Conservation (phyloP, 768 basidiomycete species). For the Russula griseocarnosa region DNA sequence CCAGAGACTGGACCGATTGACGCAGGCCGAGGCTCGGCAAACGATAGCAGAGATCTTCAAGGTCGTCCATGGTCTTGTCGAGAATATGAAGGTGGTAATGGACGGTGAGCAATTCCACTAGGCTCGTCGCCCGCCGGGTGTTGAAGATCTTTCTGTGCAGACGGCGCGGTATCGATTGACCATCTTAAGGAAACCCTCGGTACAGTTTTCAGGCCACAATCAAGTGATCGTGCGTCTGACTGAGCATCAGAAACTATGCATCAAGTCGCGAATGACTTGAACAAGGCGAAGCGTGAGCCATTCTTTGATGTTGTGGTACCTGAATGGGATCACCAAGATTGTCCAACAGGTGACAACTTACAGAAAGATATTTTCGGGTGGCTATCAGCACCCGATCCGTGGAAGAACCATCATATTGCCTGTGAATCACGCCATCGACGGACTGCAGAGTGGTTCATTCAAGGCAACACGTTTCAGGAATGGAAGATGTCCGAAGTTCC, state of each 20-base stretch:
- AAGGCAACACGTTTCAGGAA: neutral
- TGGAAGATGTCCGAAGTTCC: neutral
- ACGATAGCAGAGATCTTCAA: neutral
- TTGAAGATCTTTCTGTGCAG: neutral
- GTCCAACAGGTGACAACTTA: neutral
- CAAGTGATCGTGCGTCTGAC: neutral
- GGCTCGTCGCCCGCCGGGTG: neutral
- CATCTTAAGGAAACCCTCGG: neutral
- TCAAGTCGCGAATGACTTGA: neutral
- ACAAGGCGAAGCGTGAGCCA: neutral
- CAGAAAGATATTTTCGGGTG: neutral
- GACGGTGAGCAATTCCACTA: neutral
- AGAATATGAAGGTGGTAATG: neutral
- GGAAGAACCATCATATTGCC: neutral
- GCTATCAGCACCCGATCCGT: neutral
- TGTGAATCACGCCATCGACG: neutral
- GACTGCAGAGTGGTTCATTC: neutral
- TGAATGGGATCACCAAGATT: neutral
- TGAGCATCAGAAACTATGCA: neutral
- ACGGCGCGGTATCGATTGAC: neutral
- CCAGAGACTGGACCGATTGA: neutral
- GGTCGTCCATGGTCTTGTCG: neutral
- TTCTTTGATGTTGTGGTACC: neutral
- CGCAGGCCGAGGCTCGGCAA: neutral
- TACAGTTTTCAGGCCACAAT: neutral